These are phyloP conservation scores for Boletus bicolor DNA, from an alignment of 768 basidiomycete species.

Conservation along the genomic window DNA sequence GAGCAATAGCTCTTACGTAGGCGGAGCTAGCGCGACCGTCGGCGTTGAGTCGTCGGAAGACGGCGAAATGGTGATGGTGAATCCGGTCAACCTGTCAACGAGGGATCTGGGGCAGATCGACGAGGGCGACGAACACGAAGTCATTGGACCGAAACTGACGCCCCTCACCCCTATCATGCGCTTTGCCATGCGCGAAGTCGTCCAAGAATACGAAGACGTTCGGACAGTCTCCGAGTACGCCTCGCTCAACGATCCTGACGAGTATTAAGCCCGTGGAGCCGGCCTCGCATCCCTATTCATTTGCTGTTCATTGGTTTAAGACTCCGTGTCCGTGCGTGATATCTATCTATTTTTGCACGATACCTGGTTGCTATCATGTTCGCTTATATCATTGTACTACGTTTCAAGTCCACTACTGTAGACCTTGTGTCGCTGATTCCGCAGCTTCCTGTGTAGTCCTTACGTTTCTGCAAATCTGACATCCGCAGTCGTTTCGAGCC, in stretches of 20 bases:
- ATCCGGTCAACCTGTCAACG: constrained; percentile 35
- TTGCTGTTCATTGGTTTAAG: not conserved
- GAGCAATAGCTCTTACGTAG: constrained; percentile 28
- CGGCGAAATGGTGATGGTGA: constrained; percentile 49
- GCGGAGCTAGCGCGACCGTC: constrained; percentile 40
- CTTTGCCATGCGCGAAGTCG: constrained; percentile 80
- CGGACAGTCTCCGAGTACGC: constrained; percentile 76
- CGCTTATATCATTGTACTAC: constrained; percentile 5
- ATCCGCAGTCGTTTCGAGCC: constrained; percentile 89
- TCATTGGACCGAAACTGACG: constrained; percentile 70
- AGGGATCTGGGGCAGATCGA: constrained; percentile 45
- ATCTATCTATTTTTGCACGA: constrained; percentile 16
- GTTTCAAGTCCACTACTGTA: constrained; percentile 1
- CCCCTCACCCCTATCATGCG: constrained; percentile 80
- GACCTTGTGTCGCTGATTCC: not conserved
- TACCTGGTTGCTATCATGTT: not conserved
- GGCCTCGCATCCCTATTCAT: not conserved
- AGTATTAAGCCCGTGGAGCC: constrained; percentile 43
- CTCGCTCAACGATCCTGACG: constrained; percentile 66
- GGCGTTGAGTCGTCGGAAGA: constrained; percentile 40
- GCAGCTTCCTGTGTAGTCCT: not conserved
- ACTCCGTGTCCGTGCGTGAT: not conserved
- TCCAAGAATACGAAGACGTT: constrained; percentile 78
- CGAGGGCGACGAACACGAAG: constrained; percentile 52
- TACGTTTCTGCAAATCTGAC: constrained; percentile 74